Evolutionary conservation across 352 stramenopile species (phyloP), one percentile per base, ranked within the genome.

Genomic region (Phytophthora lateralis): DNA sequence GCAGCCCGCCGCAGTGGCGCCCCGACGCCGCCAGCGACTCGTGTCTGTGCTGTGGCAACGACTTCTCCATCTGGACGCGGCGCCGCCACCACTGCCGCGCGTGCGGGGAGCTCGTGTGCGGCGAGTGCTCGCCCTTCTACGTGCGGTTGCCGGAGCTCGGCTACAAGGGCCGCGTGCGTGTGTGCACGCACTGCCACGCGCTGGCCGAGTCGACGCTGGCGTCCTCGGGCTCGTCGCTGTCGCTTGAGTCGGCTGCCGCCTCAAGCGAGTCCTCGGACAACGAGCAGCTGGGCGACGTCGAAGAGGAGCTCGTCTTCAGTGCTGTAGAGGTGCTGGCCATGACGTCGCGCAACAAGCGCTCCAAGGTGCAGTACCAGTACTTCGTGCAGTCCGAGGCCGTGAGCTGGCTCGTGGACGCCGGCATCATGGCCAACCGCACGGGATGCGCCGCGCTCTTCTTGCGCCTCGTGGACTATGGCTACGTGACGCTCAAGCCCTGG

Each of bases 381-480:
- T 94, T 95, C 50, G 80, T 93, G 49, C 81, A 93, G 62, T 93
- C 83, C 12, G 85, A 95, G 48, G 83, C 85, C 14, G 82, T 95
- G 55, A 93, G 77, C 61, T 95, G 85, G 83, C 80, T 95, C 35
- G 73, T 85, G 49, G 85, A 95, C 51, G 78, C 75, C 27, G 73
- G 73, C 11, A 69, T 91, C 24, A 81, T 88, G 64, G 66, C 71
- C 44, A 91, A 75, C 54, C 83, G 85, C 55, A 80, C 70, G 27
- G 67, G 56, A 14, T 85, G 71, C 32, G 73, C 67, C 0, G 71
- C 76, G 43, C 60, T 93, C 7, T 93, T 95, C 59, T 55, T 75
- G 42, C 78, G 78, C 4, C 60, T 95, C n/a, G 69, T 91, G 11
- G 75, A 88, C 30, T 81, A 87, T 32, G 76, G 77, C 50, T 90